phyloP scores from a whole-genome alignment of 164 flowering plant species.

The Tetrastigma voinierianum region DNA sequence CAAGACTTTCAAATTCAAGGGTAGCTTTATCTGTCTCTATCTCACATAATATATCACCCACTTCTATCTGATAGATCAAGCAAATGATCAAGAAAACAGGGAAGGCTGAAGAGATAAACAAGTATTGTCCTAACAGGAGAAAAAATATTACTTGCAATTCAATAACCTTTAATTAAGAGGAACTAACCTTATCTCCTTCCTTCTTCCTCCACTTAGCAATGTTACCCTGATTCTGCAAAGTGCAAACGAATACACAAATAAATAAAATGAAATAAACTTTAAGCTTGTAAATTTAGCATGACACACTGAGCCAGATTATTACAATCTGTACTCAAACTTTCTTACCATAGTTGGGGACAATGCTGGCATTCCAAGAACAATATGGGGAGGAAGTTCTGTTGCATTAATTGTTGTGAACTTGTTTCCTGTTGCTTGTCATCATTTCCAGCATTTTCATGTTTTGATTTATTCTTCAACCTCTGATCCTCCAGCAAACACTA shows the following conservation, averaged over 20 bases:
- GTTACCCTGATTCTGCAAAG: slow-evolving; percentile 94
- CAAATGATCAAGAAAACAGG: slow-evolving; percentile 12
- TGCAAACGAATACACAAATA: slow-evolving; percentile 14
- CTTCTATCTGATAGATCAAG: slow-evolving; percentile 72
- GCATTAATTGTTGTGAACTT: slow-evolving; percentile 27
- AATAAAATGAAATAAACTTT: slow-evolving; percentile 8
- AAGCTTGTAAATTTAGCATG: slow-evolving; percentile 8
- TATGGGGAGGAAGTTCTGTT: slow-evolving; percentile 54
- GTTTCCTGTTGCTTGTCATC: slow-evolving; percentile 23
- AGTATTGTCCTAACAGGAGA: neutral
- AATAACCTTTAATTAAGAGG: neutral
- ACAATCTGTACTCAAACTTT: slow-evolving; percentile 4
- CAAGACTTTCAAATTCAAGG: slow-evolving; percentile 87
- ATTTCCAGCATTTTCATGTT: slow-evolving; percentile 15
- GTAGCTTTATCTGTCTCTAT: slow-evolving; percentile 99
- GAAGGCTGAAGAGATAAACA: neutral
- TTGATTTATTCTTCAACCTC: slow-evolving; percentile 29
- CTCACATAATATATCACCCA: slow-evolving; percentile 94
- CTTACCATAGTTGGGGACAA: slow-evolving; percentile 94
- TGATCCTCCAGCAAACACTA: slow-evolving; percentile 25
- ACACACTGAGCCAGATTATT: neutral
- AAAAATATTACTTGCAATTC: neutral
- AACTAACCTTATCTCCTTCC: slow-evolving; percentile 85
- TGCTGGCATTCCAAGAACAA: slow-evolving; percentile 83
- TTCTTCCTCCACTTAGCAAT: slow-evolving; percentile 84